These are phyloP conservation scores for Echium plantagineum DNA, from an alignment of 257 asterid genomes.

Conservation along the genomic window DNA sequence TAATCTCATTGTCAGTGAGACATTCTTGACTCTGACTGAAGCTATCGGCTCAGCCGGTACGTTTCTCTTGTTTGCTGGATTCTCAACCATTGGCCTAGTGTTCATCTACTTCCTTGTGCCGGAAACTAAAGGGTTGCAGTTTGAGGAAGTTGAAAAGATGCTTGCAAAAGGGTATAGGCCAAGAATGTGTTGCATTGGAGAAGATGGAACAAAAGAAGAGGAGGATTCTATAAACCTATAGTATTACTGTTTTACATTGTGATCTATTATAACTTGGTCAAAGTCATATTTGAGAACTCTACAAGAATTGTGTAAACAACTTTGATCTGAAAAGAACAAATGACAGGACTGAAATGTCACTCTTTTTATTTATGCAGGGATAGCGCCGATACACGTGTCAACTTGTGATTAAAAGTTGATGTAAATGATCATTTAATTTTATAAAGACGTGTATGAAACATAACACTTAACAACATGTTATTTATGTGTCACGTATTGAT, in stretches of 20 bases:
- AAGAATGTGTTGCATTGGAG: background rate
- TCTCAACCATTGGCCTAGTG: conserved; percentile 37
- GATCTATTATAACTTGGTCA: background rate
- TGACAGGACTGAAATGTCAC: no score
- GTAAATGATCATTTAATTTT: no score
- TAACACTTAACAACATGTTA: no score
- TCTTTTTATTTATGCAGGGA: no score
- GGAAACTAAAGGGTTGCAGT: conserved; percentile 70
- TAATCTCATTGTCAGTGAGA: conserved; percentile 56
- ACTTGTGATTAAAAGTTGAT: no score
- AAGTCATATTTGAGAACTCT: no score
- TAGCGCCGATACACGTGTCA: no score
- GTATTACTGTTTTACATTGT: background rate
- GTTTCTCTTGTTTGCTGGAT: conserved; percentile 67
- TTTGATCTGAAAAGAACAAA: background rate
- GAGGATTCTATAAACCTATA: background rate
- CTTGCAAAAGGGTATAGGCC: conserved; percentile 61
- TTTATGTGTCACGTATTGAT: no score
- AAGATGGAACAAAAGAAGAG: background rate
- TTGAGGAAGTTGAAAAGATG: conserved; percentile 78
- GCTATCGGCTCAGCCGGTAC: conserved; percentile 54
- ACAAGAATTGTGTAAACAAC: background rate
- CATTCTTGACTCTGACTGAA: conserved; percentile 61
- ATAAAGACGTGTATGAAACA: no score
- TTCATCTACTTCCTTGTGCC: conserved; percentile 61